Base-by-base conservation (phyloP, 1,284 basidiomycete genomes). In the Tylopilus sp. region DNA sequence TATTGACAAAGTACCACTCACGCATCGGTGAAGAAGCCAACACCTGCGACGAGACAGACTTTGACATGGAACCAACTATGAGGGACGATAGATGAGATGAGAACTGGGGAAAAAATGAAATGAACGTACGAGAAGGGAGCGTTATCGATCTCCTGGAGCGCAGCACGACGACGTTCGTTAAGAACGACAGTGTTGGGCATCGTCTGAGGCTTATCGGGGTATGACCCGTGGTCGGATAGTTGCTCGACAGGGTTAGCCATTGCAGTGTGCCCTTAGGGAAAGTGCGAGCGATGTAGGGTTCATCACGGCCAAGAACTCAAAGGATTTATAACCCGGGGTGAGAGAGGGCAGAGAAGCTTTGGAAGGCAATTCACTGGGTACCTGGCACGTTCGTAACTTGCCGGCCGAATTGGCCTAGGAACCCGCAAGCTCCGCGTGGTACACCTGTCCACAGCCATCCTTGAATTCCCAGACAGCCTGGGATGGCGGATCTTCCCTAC, bases 1-100 rank as follows among this genome's bases (percentile, higher is more conserved):
- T 24, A 51, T 44, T 4, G 41, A 38, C 10, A 57, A 38, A 33
- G 33, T 26, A 60, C 29, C 24, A 8, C 88, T 76, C 76, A 91
- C 86, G 91, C 90, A 80, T 92, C 92, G 39, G 92, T 92, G 82
- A 93, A 93, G 84, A 94, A 94, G 51, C 92, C 92, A 18, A 90
- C 89, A 70, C 91, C 91, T 6, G 92, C 89, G 1, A 93, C 90
- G 55, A 89, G 66, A 75, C 86, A 88, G 58, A 93, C 87, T 74
- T 90, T 92, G 60, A 88, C 82, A 73, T 94, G 92, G 77, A 88
- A 88, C 81, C 82, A 83, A 26, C 86, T 87, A 12, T 44, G 65
- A 38, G 54, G 67, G 13, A 56, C 52, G 54, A 33, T 44, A 29
- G 22, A 38, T 67, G 62, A 65, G 62, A 24, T 26, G 59, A 22